Evolutionary conservation across 495 filamentous ascomycete genomes (phyloP).

Genomic region (Annulohypoxylon bovei): DNA sequence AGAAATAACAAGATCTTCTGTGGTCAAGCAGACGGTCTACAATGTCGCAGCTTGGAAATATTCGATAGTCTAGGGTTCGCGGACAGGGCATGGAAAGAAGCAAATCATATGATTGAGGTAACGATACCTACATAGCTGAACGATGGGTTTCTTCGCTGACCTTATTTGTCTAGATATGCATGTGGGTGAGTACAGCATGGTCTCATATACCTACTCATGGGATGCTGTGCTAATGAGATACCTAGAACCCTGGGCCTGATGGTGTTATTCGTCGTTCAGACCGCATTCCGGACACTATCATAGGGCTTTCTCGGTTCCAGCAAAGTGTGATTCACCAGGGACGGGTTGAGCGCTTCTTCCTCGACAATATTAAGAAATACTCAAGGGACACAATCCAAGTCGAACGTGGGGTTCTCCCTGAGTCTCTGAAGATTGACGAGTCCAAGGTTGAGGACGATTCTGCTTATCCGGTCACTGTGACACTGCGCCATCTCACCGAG

Average conservation of each 20-base stretch:
- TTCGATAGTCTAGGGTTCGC: conserved; percentile 74
- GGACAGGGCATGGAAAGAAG: conserved; percentile 68
- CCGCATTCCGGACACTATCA: conserved; percentile 62
- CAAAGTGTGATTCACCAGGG: conserved; percentile 66
- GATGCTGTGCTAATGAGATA: conserved; percentile 34
- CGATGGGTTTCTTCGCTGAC: conserved; percentile 32
- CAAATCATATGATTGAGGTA: conserved; percentile 61
- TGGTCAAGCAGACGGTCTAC: conserved; percentile 70
- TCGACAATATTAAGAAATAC: conserved; percentile 60
- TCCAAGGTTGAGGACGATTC: conserved; percentile 52
- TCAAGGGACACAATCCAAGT: conserved; percentile 59
- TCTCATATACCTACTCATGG: background rate
- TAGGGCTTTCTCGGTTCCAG: conserved; percentile 62
- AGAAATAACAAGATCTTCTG: conserved; percentile 62
- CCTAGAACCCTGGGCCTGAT: conserved; percentile 58
- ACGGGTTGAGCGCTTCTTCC: conserved; percentile 65
- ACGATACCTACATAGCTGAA: background rate
- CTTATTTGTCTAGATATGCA: conserved; percentile 46
- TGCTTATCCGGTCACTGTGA: conserved; percentile 66
- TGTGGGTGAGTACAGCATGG: conserved; percentile 32
- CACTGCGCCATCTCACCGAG: conserved; percentile 56
- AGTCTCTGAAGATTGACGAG: conserved; percentile 57
- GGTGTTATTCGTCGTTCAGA: conserved; percentile 64
- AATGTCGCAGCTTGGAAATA: conserved; percentile 67
- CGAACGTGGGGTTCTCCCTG: conserved; percentile 60